Base-by-base conservation (phyloP, 1,284 basidiomycete genomes). In the Ustilago curta region DNA sequence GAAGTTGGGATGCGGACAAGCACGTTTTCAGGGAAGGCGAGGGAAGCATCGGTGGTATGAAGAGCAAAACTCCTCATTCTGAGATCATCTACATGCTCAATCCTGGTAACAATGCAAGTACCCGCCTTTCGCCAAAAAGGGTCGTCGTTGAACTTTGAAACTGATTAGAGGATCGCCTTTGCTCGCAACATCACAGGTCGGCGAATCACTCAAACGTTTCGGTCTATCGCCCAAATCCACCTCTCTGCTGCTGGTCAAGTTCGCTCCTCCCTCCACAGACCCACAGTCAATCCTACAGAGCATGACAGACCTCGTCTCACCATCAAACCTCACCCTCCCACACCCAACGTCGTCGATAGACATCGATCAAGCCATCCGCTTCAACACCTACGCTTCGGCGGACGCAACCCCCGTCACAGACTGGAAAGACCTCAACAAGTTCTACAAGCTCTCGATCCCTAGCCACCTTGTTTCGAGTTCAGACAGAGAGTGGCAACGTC, bases 391-490 rank as follows among this genome's bases (percentile, higher is more conserved):
- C 48, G n/a, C 27, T 18, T 29, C 37, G 2, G 3, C 32, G 21
- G 5, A 39, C 27, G 27, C 27, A 18, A 9, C 39, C 3, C 16
- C 31, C 5, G 62, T 74, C 19, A 78, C 76, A 8, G 70, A 74
- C 29, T 78, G 76, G 76, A 66, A 70, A 55, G 59, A 71, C 5
- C 65, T 78, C 60, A 75, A 75, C 62, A 71, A 68, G 52, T 55
- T 75, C 50, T 78, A 78, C 69, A 78, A 78, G 50, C 71, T 78
- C 14, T 54, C 59, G 19, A 69, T 75, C 32, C 66, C 67, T 5
- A 21, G 50, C 5, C 35, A 44, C 14, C 40, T 67, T 4, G 60
- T 75, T 16, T 37, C 35, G 43, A 31, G 29, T 31, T 4, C 31
- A 14, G 25, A 29, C 6, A 19, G 16, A 7, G 9, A 8, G 9